These are phyloP conservation scores for Botrytis elliptica DNA, from an alignment of 2,329 filamentous ascomycete species.

Conservation along the genomic window DNA sequence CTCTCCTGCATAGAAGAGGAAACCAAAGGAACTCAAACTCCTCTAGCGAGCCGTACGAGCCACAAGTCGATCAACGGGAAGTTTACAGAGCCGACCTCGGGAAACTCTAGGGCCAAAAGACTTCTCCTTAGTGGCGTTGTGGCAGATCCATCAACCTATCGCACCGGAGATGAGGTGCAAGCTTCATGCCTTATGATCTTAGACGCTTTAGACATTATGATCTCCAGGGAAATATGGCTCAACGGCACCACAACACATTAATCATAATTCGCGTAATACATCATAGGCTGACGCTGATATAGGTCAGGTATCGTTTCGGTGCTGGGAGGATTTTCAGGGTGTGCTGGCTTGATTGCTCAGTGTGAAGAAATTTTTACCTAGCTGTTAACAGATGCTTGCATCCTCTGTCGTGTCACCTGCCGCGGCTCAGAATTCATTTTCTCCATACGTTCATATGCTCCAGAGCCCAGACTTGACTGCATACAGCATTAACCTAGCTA, in stretches of 20 bases:
- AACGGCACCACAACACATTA: background rate
- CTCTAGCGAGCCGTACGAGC: background rate
- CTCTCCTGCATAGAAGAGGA: background rate
- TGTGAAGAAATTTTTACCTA: background rate
- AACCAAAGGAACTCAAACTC: background rate
- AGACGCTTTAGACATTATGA: background rate
- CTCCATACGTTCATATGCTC: conserved; percentile 14
- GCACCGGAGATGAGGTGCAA: conserved; percentile 10
- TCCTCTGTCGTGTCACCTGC: background rate
- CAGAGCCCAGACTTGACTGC: background rate
- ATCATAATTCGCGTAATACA: background rate
- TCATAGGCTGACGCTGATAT: background rate
- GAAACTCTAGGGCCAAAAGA: background rate
- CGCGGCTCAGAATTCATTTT: background rate
- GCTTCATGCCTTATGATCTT: background rate
- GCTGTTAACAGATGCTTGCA: conserved; percentile 10
- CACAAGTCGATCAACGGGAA: conserved; percentile 6
- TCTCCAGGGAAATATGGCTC: background rate
- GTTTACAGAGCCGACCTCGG: background rate
- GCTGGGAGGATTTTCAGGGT: background rate
- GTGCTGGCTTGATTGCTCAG: background rate
- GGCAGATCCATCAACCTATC: background rate
- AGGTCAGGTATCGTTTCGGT: background rate
- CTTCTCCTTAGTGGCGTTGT: background rate
- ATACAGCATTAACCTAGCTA: conserved; percentile 3